These are phyloP conservation scores for Rhizopus arrhizus DNA, from an alignment of 371 early-diverging fungal genomes.

Conservation along the genomic window DNA sequence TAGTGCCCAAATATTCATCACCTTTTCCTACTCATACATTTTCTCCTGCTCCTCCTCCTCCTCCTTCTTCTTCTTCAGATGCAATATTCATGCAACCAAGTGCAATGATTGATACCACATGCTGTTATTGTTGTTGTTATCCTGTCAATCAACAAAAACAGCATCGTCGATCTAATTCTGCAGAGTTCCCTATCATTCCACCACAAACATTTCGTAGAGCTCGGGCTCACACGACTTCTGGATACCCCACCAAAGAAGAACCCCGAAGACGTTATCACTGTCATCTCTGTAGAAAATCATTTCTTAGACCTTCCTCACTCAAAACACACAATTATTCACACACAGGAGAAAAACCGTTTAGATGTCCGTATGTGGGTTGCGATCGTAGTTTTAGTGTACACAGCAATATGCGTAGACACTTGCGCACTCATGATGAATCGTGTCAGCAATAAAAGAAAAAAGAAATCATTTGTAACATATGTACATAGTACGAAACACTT, in stretches of 20 bases:
- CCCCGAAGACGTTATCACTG: slow-evolving; percentile 27
- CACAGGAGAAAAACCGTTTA: slow-evolving; percentile 76
- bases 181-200: slow-evolving; percentile 2
- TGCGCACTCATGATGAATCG: slow-evolving; percentile 47
- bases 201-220: slow-evolving; percentile 12
- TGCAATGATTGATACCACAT: neutral
- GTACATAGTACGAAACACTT: neutral
- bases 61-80: slow-evolving; percentile 7
- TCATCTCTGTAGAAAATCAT: slow-evolving; percentile 32
- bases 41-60: slow-evolving; percentile 3
- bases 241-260: slow-evolving; percentile 23
- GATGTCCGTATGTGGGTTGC: slow-evolving; percentile 65
- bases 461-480: neutral
- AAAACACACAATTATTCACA: slow-evolving; percentile 73
- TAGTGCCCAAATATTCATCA: slow-evolving; percentile 1
- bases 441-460: slow-evolving; percentile 5
- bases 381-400: slow-evolving; percentile 73
- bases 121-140: slow-evolving; percentile 8
- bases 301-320: slow-evolving; percentile 48
- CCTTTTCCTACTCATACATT: slow-evolving; percentile 10
- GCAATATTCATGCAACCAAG: neutral
- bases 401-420: slow-evolving; percentile 76
- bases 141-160: neutral
- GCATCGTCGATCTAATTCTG: slow-evolving; percentile 30
- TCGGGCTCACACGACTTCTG: slow-evolving; percentile 35